Evolutionary conservation across 1,284 basidiomycete species (phyloP).

Genomic region (Pseudozyma pruni): DNA sequence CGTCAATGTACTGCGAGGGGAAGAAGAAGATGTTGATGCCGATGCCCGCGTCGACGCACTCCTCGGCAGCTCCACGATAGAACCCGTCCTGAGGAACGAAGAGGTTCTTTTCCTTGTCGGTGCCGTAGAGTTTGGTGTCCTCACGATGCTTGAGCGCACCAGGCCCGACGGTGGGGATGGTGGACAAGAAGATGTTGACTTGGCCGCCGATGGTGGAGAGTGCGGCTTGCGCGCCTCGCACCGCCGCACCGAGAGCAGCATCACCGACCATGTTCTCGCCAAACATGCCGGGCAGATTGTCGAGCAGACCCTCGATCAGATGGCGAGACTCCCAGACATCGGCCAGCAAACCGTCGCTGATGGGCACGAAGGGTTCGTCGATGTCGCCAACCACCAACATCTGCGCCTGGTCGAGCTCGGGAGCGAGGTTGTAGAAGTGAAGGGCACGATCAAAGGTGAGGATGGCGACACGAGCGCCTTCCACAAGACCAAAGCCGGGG

Average conservation of each 20-base stretch:
- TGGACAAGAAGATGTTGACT: conserved; percentile 82
- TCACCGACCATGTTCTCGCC: conserved; percentile 72
- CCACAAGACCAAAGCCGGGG: conserved; percentile 64
- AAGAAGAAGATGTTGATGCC: conserved; percentile 91
- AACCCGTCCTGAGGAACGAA: conserved; percentile 80
- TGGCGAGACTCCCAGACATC: conserved; percentile 78
- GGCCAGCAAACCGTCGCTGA: conserved; percentile 81
- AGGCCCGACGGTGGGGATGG: conserved; percentile 80
- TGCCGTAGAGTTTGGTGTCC: conserved; percentile 82
- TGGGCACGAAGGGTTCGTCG: conserved; percentile 88
- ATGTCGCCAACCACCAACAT: conserved; percentile 90
- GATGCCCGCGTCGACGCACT: conserved; percentile 87
- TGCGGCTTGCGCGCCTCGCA: conserved; percentile 74
- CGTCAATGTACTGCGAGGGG: conserved; percentile 83
- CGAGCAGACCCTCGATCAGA: conserved; percentile 76
- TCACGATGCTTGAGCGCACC: conserved; percentile 75
- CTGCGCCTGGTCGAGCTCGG: conserved; percentile 73
- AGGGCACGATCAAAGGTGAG: conserved; percentile 84
- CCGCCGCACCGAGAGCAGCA: conserved; percentile 81
- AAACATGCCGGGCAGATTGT: conserved; percentile 77
- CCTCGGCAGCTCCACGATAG: conserved; percentile 86
- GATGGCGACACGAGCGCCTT: conserved; percentile 72
- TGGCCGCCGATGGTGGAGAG: conserved; percentile 87
- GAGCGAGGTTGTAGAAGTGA: conserved; percentile 90
- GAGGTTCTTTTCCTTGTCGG: conserved; percentile 85